A percentile compares a stretch with the other conserved stretches of the same genome.
phyloP scores from a whole-genome alignment of 2,329 filamentous ascomycete genomes.

The Paecilomyces variotii region DNA sequence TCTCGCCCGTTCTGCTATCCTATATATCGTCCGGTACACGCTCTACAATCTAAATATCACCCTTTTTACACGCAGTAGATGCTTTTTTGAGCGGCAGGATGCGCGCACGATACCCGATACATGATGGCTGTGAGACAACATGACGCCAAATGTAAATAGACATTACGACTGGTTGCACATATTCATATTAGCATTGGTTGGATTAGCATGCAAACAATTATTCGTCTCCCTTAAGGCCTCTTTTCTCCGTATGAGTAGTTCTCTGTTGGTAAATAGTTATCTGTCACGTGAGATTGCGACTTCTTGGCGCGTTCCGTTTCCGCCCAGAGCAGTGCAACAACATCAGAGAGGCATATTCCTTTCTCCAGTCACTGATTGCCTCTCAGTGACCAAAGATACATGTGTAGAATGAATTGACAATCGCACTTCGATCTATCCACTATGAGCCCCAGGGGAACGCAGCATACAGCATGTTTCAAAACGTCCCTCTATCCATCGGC shows the following conservation, averaged over 20 bases:
- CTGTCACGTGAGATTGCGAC: not conserved
- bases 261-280: not conserved
- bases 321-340: not conserved
- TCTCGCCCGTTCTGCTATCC: not conserved
- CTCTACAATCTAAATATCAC: not conserved
- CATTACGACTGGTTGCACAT: not conserved
- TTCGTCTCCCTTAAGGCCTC: not conserved
- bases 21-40: not conserved
- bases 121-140: constrained; percentile 5
- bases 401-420: not conserved
- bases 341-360: not conserved
- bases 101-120: not conserved
- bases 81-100: not conserved
- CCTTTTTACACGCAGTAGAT: not conserved
- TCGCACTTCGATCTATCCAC: not conserved
- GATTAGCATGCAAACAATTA: not conserved
- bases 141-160: not conserved
- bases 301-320: not conserved
- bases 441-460: not conserved
- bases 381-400: not conserved
- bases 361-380: not conserved
- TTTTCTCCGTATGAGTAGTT: not conserved
- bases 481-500: constrained; percentile 15
- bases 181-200: not conserved
- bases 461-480: constrained; percentile 16